Conservation (phyloP, 306 rosid genomes). For the Cercis canadensis region DNA sequence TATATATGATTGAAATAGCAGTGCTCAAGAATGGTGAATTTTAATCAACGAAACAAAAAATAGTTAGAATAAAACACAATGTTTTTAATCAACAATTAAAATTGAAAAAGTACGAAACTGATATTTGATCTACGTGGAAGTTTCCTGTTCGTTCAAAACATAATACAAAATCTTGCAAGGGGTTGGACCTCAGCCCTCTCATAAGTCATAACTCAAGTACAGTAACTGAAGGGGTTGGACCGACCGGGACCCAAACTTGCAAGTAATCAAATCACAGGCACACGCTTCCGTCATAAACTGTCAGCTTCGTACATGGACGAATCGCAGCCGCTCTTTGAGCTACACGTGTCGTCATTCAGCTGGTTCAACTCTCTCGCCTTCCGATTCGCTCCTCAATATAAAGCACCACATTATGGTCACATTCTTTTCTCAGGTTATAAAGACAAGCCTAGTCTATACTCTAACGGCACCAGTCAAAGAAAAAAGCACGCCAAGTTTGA, state of each 20-base stretch:
- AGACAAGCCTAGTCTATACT: neutral
- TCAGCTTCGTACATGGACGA: slow-evolving; percentile 39
- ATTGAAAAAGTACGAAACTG: no score
- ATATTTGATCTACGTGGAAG: neutral
- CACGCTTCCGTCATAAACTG: slow-evolving; percentile 33
- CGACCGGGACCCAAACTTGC: slow-evolving; percentile 26
- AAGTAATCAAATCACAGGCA: slow-evolving; percentile 24
- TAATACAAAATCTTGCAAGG: no score
- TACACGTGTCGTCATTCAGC: slow-evolving; percentile 27
- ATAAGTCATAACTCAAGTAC: slow-evolving; percentile 12
- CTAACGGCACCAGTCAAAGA: neutral
- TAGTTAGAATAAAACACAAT: no score
- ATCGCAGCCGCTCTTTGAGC: slow-evolving; percentile 24
- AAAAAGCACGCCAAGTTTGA: slow-evolving; percentile 31
- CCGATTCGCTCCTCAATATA: slow-evolving; percentile 26
- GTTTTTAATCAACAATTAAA: no score
- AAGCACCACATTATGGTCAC: neutral
- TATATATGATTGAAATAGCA: no score
- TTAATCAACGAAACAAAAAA: no score
- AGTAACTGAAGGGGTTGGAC: no score
- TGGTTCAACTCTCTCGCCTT: slow-evolving; percentile 36
- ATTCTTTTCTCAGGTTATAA: slow-evolving; percentile 2
- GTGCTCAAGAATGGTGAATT: no score
- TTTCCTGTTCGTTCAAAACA: neutral
- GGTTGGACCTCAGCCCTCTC: no score